phyloP scores from a whole-genome alignment of 2,329 filamentous ascomycete species.

The Samsoniella hepiali region DNA sequence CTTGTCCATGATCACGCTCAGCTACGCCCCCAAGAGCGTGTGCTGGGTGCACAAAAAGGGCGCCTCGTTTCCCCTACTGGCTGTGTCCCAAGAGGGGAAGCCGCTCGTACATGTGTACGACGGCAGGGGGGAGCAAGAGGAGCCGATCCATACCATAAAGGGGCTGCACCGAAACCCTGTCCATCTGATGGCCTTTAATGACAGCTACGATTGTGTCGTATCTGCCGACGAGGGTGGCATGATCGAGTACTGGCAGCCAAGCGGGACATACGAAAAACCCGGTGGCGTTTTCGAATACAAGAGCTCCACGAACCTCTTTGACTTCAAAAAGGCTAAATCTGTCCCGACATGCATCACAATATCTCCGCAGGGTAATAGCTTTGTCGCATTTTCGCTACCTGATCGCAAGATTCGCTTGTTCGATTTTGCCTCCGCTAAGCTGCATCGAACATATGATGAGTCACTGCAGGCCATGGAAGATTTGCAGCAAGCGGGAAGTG shows the following conservation, averaged over 20 bases:
- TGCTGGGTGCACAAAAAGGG: slow-evolving; percentile 92
- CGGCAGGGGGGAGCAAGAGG: slow-evolving; percentile 75
- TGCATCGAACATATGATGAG: slow-evolving; percentile 92
- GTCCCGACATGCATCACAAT: slow-evolving; percentile 77
- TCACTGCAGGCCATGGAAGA: slow-evolving; percentile 84
- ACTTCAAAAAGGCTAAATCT: slow-evolving; percentile 94
- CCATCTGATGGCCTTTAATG: slow-evolving; percentile 84
- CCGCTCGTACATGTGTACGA: slow-evolving; percentile 81
- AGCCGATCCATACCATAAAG: slow-evolving; percentile 73
- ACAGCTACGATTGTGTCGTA: slow-evolving; percentile 82
- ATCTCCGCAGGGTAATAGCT: slow-evolving; percentile 80
- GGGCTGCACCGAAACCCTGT: slow-evolving; percentile 80
- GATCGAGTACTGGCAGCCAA: slow-evolving; percentile 93
- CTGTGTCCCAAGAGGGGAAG: slow-evolving; percentile 72
- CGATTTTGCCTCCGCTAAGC: slow-evolving; percentile 83
- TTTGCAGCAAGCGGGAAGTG: slow-evolving; percentile 93
- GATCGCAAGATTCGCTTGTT: slow-evolving; percentile 92
- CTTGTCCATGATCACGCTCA: slow-evolving; percentile 74
- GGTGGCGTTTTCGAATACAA: slow-evolving; percentile 90
- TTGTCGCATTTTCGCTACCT: slow-evolving; percentile 86
- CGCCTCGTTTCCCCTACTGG: slow-evolving; percentile 81
- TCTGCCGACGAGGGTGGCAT: slow-evolving; percentile 88
- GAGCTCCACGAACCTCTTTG: slow-evolving; percentile 89
- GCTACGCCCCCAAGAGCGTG: slow-evolving; percentile 70
- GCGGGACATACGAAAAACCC: slow-evolving; percentile 80